Conservation (phyloP, 352 stramenopile species). For the Globisporangium cylindrosporum region DNA sequence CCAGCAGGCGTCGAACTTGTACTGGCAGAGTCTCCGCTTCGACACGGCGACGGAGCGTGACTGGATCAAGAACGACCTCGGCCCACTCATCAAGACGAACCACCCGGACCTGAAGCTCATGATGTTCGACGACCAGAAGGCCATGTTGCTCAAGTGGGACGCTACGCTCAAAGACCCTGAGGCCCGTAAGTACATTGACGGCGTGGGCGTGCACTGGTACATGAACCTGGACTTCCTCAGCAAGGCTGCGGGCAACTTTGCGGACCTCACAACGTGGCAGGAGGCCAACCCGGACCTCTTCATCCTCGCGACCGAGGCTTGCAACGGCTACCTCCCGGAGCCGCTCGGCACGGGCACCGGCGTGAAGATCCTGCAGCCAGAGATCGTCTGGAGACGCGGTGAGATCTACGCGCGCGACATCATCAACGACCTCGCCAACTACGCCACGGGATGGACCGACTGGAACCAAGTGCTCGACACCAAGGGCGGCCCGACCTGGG, state of each 20-base stretch:
- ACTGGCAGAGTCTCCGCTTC: constrained; percentile 62
- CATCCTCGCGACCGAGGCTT: constrained; percentile 84
- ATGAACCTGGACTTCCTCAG: constrained; percentile 56
- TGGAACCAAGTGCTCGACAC: constrained; percentile 88
- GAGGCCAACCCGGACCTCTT: constrained; percentile 64
- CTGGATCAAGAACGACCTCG: constrained; percentile 81
- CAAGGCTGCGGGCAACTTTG: constrained; percentile 43
- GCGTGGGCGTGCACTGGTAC: constrained; percentile 89
- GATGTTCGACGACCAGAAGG: constrained; percentile 83
- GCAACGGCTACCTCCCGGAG: constrained; percentile 54
- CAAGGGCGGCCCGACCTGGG: constrained; percentile 71
- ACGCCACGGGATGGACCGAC: constrained; percentile 79
- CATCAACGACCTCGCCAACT: constrained; percentile 81
- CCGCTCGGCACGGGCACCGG: constrained; percentile 45
- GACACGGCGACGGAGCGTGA: constrained; percentile 37
- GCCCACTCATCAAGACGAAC: constrained; percentile 53
- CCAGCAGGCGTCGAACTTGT: constrained; percentile 28
- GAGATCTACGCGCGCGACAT: constrained; percentile 86
- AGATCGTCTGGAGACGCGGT: constrained; percentile 56
- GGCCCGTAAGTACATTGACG: constrained; percentile 68
- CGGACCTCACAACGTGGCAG: constrained; percentile 49
- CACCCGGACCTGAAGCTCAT: constrained; percentile 85
- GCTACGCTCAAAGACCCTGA: constrained; percentile 46
- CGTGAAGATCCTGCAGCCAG: constrained; percentile 39
- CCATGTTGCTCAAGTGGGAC: constrained; percentile 41